These are phyloP conservation scores for Suillus weaverae DNA, from an alignment of 768 basidiomycete species.

Conservation along the genomic window DNA sequence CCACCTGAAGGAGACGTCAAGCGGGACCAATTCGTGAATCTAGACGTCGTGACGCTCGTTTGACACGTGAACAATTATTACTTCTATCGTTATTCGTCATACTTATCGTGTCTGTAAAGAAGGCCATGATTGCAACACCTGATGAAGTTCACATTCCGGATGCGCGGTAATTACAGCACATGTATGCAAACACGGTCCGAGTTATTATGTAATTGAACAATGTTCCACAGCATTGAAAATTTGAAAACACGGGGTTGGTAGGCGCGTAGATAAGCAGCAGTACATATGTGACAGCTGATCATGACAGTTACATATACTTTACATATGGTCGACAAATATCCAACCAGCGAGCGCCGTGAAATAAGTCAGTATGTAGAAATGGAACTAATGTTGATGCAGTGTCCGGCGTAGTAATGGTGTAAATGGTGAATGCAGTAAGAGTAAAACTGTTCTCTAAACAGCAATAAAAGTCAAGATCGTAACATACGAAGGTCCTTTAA, in stretches of 20 bases:
- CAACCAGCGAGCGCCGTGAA: neutral
- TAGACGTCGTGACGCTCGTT: constrained; percentile 49
- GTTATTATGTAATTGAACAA: neutral
- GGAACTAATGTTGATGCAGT: neutral
- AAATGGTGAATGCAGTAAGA: neutral
- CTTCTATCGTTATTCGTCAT: neutral
- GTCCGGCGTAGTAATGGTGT: neutral
- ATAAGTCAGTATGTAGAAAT: neutral
- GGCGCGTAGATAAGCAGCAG: neutral
- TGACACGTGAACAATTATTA: constrained; percentile 24
- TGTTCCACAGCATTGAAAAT: neutral
- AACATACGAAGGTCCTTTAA: neutral
- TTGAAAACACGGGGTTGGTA: neutral
- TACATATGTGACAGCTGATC: neutral
- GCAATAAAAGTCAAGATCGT: neutral
- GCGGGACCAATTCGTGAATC: constrained; percentile 56
- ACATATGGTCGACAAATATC: neutral
- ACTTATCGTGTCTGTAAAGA: neutral
- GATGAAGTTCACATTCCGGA: neutral
- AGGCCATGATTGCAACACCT: neutral
- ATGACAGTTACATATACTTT: neutral
- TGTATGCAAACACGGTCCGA: neutral
- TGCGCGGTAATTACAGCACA: too few relatives aligned
- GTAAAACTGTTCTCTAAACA: neutral
- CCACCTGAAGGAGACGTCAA: constrained; percentile 54